Evolutionary conservation across 257 asterid genomes (phyloP).

Genomic region (Solanum commersonii): DNA sequence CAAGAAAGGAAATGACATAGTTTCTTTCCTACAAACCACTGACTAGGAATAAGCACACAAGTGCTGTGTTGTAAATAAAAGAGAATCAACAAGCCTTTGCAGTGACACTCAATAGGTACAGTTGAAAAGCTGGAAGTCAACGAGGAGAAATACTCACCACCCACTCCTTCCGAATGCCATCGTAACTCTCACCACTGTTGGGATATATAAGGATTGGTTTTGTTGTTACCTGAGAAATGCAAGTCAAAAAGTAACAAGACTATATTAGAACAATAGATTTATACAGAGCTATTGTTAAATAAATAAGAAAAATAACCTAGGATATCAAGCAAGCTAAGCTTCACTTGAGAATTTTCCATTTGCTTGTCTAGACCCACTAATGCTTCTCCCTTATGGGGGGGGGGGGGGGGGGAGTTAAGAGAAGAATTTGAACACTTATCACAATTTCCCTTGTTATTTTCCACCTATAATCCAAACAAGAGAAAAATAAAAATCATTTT

Average conservation of each 20-base stretch:
- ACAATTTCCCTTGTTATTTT: not conserved
- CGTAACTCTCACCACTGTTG: slow-evolving; percentile 84
- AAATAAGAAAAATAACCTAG: not conserved
- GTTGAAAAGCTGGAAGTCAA: not conserved
- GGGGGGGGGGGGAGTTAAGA: not conserved
- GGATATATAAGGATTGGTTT: slow-evolving; percentile 84
- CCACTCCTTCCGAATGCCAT: slow-evolving; percentile 60
- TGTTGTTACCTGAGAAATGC: slow-evolving; percentile 40
- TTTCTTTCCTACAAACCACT: not conserved
- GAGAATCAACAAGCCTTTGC: not conserved
- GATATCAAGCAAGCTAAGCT: not conserved
- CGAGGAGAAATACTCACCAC: slow-evolving; percentile 45
- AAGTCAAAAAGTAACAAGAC: slow-evolving; percentile 1
- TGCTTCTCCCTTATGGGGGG: not conserved
- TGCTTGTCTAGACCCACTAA: not conserved
- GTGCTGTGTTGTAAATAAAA: not conserved
- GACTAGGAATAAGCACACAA: not conserved
- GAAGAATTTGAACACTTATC: not conserved
- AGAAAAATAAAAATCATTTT: not conserved
- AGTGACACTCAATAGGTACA: not conserved
- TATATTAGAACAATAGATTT: not conserved
- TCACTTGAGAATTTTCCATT: not conserved
- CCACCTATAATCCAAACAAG: not conserved
- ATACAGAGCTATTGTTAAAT: not conserved
- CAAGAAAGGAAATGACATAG: not conserved